Conservation (phyloP, 73 alveolate genomes). For the Paramecium primaurelia region DNA sequence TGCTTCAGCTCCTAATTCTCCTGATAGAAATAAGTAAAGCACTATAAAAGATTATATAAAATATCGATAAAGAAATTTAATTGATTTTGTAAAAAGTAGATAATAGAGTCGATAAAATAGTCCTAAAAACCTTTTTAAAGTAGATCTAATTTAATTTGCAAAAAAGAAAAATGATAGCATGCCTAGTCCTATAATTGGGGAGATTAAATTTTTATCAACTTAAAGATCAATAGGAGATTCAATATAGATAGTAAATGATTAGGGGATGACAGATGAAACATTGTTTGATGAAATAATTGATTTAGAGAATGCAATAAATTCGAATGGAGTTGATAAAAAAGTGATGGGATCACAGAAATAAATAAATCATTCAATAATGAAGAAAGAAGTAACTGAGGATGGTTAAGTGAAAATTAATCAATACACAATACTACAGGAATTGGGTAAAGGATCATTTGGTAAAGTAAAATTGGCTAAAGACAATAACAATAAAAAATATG, state of each 20-base stretch:
- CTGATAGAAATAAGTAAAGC: neutral
- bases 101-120: neutral
- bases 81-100: neutral
- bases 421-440: conserved; percentile 5
- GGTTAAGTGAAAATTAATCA: conserved; percentile 51
- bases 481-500: neutral
- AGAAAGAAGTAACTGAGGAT: conserved; percentile 12
- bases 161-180: neutral
- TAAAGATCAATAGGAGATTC: neutral
- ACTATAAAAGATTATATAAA: neutral
- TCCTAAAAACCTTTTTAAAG: neutral
- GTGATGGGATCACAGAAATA: neutral
- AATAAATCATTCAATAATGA: conserved; percentile 10
- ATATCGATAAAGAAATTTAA: neutral
- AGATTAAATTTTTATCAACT: neutral
- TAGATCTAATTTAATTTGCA: neutral
- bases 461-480: conserved; percentile 56
- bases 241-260: neutral
- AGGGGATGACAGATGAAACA: conserved; percentile 13
- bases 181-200: neutral
- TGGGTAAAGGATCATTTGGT: conserved; percentile 68
- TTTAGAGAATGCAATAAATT: neutral
- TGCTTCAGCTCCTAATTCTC: neutral
- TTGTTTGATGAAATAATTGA: conserved; percentile 2
- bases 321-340: neutral